Percentiles rank a stretch among this genome's conserved stretches.
phyloP scores from a whole-genome alignment of 306 rosid genomes.

The Fagus sylvatica region DNA sequence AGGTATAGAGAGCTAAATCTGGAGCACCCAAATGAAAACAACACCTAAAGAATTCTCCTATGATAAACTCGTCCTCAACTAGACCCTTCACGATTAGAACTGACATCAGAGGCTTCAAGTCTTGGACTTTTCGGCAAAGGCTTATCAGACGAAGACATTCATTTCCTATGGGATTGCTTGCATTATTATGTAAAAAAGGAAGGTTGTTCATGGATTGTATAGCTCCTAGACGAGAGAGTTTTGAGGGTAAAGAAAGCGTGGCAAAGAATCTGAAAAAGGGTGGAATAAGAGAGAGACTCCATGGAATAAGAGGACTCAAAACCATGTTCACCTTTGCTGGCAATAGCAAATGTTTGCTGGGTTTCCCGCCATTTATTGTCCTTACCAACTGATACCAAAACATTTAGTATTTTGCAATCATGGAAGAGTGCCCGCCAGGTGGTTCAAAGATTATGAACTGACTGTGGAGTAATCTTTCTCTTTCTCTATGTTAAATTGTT shows the following conservation, averaged over 20 bases:
- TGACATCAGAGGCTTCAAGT: conserved; percentile 24
- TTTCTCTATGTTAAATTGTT: too few relatives aligned
- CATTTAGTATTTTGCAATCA: not conserved
- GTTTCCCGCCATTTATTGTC: not conserved
- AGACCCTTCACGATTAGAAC: conserved; percentile 26
- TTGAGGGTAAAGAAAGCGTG: conserved; percentile 4
- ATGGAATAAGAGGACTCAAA: not conserved
- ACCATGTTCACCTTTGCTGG: not conserved
- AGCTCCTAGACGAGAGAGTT: not conserved
- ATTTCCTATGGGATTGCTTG: conserved; percentile 3
- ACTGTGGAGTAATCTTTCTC: too few relatives aligned
- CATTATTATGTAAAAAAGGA: not conserved
- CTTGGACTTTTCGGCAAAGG: conserved; percentile 14
- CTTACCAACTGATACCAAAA: not conserved
- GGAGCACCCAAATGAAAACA: conserved; percentile 36
- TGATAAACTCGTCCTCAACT: not conserved
- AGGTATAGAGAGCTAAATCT: conserved; percentile 24
- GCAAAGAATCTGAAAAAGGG: conserved; percentile 1
- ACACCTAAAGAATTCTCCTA: conserved; percentile 18
- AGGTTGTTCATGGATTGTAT: not conserved
- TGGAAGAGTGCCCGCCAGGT: too few relatives aligned
- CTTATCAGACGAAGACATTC: conserved; percentile 22
- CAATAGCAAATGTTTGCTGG: not conserved
- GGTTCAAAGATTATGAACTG: too few relatives aligned
- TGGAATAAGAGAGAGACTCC: not conserved